Percentiles rank a stretch among this genome's conserved stretches.
These are phyloP conservation scores for Hygrophoropsis aurantiaca DNA, from an alignment of 768 basidiomycete species.

Conservation along the genomic window DNA sequence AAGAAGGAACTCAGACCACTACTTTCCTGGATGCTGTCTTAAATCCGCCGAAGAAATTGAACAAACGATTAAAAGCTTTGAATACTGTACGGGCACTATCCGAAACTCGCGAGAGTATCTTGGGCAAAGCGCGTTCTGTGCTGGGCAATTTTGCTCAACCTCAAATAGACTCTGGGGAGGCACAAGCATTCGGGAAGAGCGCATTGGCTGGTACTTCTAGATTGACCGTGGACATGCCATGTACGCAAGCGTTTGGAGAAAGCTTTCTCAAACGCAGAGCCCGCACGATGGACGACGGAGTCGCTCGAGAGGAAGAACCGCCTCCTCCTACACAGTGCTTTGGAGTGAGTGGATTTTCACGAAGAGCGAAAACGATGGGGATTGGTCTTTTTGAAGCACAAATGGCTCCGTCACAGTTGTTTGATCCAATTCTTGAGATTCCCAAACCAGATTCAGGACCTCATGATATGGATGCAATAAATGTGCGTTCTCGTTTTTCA, in stretches of 20 bases:
- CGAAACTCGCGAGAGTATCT: constrained; percentile 45
- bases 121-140: constrained; percentile 37
- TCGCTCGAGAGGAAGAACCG: too few relatives aligned
- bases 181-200: constrained; percentile 36
- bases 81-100: constrained; percentile 47
- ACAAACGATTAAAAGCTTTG: constrained; percentile 34
- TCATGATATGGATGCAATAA: too few relatives aligned
- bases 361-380: too few relatives aligned
- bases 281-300: too few relatives aligned
- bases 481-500: too few relatives aligned
- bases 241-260: constrained; percentile 41
- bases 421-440: too few relatives aligned
- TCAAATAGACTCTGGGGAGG: constrained; percentile 9
- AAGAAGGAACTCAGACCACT: constrained; percentile 25
- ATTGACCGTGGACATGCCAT: constrained; percentile 1
- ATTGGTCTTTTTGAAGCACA: too few relatives aligned
- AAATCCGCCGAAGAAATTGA: constrained; percentile 45
- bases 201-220: constrained; percentile 16
- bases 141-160: constrained; percentile 19
- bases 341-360: too few relatives aligned
- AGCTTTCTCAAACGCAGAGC: constrained; percentile 32
- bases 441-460: too few relatives aligned
- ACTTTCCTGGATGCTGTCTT: constrained; percentile 59
- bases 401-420: too few relatives aligned
- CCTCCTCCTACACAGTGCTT: too few relatives aligned